Base-by-base conservation (phyloP, 352 stramenopile species). In the Phytopythium aichiense region DNA sequence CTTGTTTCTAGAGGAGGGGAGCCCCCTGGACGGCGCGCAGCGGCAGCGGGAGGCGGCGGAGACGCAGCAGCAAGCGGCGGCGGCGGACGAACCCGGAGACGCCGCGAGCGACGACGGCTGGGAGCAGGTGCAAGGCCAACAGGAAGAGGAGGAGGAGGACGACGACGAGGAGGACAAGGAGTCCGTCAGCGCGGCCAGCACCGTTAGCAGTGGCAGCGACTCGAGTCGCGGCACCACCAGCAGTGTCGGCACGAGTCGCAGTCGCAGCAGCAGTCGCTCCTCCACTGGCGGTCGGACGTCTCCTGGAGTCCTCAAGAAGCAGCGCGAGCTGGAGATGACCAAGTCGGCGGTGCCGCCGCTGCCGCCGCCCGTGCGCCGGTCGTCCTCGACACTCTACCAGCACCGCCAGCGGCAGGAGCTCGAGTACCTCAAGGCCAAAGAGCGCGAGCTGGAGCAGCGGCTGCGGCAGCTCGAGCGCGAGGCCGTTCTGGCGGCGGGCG, bases 371-470 rank as follows among this genome's bases (percentile, higher is more conserved):
- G 22, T 31, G 48, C 35, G 5, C 12, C 28, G 9, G 38, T n/a
- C n/a, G 33, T 31, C 45, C 18, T 66, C 57, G 13, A 71, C 66
- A 23, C 58, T 43, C 54, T 71, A 72, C 66, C 66, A 75, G 43
- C 73, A 66, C 58, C 69, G 68, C n/a, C 68, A 76, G 50, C 71
- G 72, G 40, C 65, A 74, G 30, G 70, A 77, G 63, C 63, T 81
- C 31, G 62, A 68, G 50, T 77, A 77, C 50, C 61, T 81, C 31
- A 77, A 72, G 56, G 16, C 30, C 60, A 73, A 73, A 23, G 63
- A 74, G 43, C 60, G 61, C 45, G 73, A 77, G 56, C 63, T 80
- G 18, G 72, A 80, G 55, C 50, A 35, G 8, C 57, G 68, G 30
- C 54, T 80, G 51, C 56, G 54, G 0, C 61, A 35, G n/a, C 43